phyloP scores from a whole-genome alignment of 2,329 filamentous ascomycete species.

The Dactylella cylindrospora region DNA sequence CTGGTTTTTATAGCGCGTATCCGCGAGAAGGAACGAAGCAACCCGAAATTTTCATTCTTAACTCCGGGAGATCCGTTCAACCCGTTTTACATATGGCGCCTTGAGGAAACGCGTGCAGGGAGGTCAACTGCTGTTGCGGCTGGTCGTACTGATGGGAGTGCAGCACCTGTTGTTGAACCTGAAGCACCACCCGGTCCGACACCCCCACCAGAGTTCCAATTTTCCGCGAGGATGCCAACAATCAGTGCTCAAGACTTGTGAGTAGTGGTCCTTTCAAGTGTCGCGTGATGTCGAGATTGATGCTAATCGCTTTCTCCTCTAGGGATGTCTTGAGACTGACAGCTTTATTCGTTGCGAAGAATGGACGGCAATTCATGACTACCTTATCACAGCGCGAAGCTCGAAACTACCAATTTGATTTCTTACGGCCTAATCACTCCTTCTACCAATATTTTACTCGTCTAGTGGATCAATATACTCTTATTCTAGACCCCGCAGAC shows the following conservation, averaged over 20 bases:
- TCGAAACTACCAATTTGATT: slow-evolving; percentile 93
- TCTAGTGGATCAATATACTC: slow-evolving; percentile 85
- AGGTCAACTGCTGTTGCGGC: slow-evolving; percentile 76
- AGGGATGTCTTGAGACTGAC: slow-evolving; percentile 64
- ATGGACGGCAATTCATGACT: slow-evolving; percentile 89
- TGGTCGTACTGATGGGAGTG: slow-evolving; percentile 68
- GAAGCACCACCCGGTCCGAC: slow-evolving; percentile 78
- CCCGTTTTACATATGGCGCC: slow-evolving; percentile 85
- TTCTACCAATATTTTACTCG: slow-evolving; percentile 94
- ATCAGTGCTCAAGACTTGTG: slow-evolving; percentile 92
- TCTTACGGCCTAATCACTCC: slow-evolving; percentile 90
- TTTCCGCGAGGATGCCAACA: slow-evolving; percentile 94
- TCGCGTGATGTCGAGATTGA: background rate
- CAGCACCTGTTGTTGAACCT: slow-evolving; percentile 56
- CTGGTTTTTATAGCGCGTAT: slow-evolving; percentile 63
- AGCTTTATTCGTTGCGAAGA: slow-evolving; percentile 87
- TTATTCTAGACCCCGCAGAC: slow-evolving; percentile 46
- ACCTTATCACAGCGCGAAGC: slow-evolving; percentile 83
- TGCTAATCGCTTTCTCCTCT: slow-evolving; percentile 16
- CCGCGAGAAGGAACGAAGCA: slow-evolving; percentile 76
- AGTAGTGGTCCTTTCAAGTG: slow-evolving; percentile 56
- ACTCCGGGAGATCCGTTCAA: slow-evolving; percentile 78
- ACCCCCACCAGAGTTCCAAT: slow-evolving; percentile 82
- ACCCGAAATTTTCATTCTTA: slow-evolving; percentile 91
- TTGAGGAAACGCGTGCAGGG: slow-evolving; percentile 80